Base-by-base conservation (phyloP, 2,329 filamentous ascomycete species). In the Trichophyton schoenleinii region DNA sequence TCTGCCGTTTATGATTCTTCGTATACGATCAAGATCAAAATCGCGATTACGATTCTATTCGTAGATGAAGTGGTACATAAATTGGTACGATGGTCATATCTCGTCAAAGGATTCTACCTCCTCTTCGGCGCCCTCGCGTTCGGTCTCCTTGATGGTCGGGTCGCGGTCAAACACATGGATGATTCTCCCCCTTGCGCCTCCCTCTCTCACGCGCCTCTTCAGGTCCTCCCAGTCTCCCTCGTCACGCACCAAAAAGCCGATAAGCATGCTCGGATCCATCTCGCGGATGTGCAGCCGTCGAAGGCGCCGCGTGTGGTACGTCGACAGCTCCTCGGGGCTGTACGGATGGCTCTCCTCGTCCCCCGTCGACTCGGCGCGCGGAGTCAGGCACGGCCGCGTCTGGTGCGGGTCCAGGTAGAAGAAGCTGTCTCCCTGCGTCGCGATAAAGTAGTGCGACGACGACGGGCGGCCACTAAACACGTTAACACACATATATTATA, bases 231-330 rank as follows among this genome's bases (percentile, higher is more conserved):
- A 97, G 66, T 99, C 94, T 49, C 86, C 81, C 67, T 92, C 86
- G 62, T 88, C 84, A 46, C 81, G 83, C 64, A 99, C 91, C 41
- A 99, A 76, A 69, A 97, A 97, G 3, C 90, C 92, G 66, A 99
- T 89, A 48, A 99, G 77, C 94, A 99, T 99, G 70, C 91, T 96
- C 0, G 94, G 94, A 69, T 99, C 94, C 89, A 99, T 94, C 70
- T 97, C 91, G 63, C 85, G 85, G 57, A 99, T 81, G 67, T 94
- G 87, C 34, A 99, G 80, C 61, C 88, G 83, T 42, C 92, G 85
- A 18, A 99, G 77, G 57, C 92, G 86, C 58, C 89, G 83, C 0
- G 91, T 97, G 71, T 99, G 92, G 69, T 90, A 96, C 0, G 87
- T 87, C 61, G 87, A 83, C 15, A 96, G 72, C 62, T 97, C 91